These are phyloP conservation scores for Dacryopinax spathularia DNA, from an alignment of 768 basidiomycete genomes.

Conservation along the genomic window DNA sequence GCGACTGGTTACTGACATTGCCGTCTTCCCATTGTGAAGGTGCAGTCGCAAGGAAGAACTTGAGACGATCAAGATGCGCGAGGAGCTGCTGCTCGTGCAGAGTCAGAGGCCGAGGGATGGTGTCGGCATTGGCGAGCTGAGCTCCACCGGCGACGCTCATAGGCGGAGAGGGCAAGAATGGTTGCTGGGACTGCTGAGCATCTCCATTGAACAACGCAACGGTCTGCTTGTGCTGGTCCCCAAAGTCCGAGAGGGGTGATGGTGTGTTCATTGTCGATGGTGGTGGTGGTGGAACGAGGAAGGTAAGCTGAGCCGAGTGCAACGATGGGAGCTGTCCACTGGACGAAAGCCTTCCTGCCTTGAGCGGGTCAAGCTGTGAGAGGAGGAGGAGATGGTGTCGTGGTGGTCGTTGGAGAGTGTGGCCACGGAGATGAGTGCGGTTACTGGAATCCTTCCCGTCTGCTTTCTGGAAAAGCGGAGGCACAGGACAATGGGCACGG, in stretches of 20 bases:
- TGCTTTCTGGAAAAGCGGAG: neutral
- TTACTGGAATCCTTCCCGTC: neutral
- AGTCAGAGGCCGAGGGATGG: constrained; percentile 38
- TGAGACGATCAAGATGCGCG: constrained; percentile 65
- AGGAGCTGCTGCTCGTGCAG: constrained; percentile 53
- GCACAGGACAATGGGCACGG: neutral
- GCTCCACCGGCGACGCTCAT: constrained; percentile 3
- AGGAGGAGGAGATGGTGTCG: neutral
- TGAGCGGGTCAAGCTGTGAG: neutral
- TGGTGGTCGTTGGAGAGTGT: neutral
- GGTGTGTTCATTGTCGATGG: neutral
- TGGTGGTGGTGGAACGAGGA: neutral
- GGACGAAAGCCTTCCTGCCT: neutral
- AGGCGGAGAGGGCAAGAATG: constrained; percentile 1
- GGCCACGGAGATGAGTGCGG: neutral
- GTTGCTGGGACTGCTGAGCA: neutral
- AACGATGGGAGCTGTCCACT: neutral
- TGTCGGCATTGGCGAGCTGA: neutral
- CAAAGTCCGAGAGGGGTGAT: neutral
- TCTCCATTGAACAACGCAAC: neutral
- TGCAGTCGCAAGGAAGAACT: constrained; percentile 68
- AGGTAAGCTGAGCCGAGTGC: neutral
- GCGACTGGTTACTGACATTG: neutral
- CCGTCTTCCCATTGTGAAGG: constrained; percentile 2
- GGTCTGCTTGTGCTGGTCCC: neutral